Percentiles rank a stretch among this genome's conserved stretches.
phyloP scores from a whole-genome alignment of 495 filamentous ascomycete species.

The Neurospora sp. region DNA sequence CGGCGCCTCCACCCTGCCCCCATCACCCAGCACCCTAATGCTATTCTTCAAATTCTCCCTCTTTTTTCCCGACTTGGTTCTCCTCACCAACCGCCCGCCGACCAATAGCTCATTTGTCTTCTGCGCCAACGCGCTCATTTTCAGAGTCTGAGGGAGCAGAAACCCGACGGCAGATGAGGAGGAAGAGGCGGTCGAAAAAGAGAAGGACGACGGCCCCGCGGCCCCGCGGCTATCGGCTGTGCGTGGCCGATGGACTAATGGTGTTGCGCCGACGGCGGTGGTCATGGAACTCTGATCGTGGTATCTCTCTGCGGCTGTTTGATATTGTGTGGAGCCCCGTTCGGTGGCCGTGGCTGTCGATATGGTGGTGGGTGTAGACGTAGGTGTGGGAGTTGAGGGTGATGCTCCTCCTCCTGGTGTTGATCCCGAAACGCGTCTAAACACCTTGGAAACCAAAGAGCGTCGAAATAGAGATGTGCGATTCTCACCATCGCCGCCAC shows the following conservation, averaged over 20 bases:
- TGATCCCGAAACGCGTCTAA: neutral
- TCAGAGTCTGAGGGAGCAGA: neutral
- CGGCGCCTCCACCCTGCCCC: neutral
- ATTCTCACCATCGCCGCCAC: neutral
- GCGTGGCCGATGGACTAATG: neutral
- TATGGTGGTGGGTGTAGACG: neutral
- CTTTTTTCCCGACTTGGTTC: constrained; percentile 3
- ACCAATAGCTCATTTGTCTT: neutral
- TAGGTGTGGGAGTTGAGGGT: neutral
- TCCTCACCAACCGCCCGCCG: neutral
- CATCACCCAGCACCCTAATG: constrained; percentile 4
- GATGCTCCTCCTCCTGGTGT: neutral
- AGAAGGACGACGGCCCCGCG: neutral
- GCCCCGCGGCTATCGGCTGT: neutral
- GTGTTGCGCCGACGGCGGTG: neutral
- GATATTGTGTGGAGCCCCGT: neutral
- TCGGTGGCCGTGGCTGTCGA: neutral
- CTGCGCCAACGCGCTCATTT: neutral
- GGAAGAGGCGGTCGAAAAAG: neutral
- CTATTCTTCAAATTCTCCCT: constrained; percentile 12
- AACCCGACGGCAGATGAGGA: neutral
- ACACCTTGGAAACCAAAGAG: constrained; percentile 9
- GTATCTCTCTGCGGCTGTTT: neutral
- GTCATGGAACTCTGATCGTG: neutral
- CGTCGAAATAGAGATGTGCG: constrained; percentile 1